Conservation (phyloP, 176 grass and related monocot species). For the Oryza punctata region DNA sequence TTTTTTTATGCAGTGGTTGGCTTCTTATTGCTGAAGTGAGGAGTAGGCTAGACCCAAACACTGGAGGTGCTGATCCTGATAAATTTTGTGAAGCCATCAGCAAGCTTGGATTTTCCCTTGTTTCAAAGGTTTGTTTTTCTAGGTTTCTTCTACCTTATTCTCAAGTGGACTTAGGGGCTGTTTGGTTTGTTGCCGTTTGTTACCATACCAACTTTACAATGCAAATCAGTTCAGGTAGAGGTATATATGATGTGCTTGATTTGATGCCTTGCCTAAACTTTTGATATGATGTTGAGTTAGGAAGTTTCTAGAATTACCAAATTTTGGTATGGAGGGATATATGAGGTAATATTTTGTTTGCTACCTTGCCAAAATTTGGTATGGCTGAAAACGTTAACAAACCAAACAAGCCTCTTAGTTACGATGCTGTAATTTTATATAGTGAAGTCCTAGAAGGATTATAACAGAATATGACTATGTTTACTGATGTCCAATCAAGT, state of each 20-base stretch:
- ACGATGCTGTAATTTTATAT: not conserved
- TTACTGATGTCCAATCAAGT: not conserved
- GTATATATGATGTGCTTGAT: not conserved
- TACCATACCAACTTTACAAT: not conserved
- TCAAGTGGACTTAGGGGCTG: not conserved
- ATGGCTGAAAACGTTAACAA: not conserved
- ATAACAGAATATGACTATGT: not conserved
- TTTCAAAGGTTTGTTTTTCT: constrained; percentile 64
- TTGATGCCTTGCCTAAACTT: not conserved
- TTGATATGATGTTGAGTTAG: not conserved
- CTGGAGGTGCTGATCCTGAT: constrained; percentile 81
- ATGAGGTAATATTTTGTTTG: not conserved
- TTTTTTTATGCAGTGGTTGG: constrained; percentile 76
- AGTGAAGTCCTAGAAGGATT: constrained; percentile 28
- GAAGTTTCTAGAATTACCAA: not conserved
- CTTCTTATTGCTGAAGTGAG: constrained; percentile 95
- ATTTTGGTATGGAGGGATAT: not conserved
- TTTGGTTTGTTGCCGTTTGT: not conserved
- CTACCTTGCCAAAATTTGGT: not conserved
- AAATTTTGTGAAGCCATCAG: constrained; percentile 76
- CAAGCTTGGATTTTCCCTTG: constrained; percentile 80
- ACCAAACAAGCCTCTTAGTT: not conserved
- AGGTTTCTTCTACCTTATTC: constrained; percentile 17
- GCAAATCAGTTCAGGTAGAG: not conserved
- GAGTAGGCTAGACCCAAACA: constrained; percentile 92